Evolutionary conservation across 768 basidiomycete genomes (phyloP).

Genomic region (Grammothele lineata): DNA sequence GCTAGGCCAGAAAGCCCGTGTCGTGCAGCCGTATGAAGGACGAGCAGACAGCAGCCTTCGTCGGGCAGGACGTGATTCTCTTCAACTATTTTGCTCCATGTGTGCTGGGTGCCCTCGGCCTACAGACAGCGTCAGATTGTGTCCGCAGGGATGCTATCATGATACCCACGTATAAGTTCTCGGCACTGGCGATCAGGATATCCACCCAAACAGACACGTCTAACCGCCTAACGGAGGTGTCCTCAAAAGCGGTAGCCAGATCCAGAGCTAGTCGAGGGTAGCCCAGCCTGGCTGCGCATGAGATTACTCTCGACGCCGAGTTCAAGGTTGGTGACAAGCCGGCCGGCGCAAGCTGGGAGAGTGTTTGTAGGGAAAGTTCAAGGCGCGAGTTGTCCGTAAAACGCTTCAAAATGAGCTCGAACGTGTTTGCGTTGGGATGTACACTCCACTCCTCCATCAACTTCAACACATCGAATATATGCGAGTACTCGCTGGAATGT

Average conservation of each 20-base stretch:
- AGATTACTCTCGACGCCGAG: conserved; percentile 49
- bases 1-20: conserved; percentile 70
- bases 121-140: conserved; percentile 24
- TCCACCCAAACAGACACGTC: conserved; percentile 56
- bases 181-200: conserved; percentile 62
- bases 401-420: conserved; percentile 47
- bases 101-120: conserved; percentile 60
- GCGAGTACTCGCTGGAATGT: neutral
- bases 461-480: conserved; percentile 36
- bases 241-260: conserved; percentile 58
- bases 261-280: conserved; percentile 70
- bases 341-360: conserved; percentile 52
- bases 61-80: conserved; percentile 55
- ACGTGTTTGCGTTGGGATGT: conserved; percentile 48
- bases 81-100: conserved; percentile 59
- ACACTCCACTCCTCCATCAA: conserved; percentile 50
- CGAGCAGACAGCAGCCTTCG: conserved; percentile 67
- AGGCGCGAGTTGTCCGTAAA: conserved; percentile 45
- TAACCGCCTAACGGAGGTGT: conserved; percentile 47
- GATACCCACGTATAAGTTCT: conserved; percentile 60
- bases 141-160: neutral
- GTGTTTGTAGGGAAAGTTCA: conserved; percentile 59
- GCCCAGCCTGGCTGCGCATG: conserved; percentile 47
- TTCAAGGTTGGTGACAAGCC: conserved; percentile 47
- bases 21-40: conserved; percentile 72